Percentiles rank a stretch among this genome's conserved stretches.
These are phyloP conservation scores for Leccinum solheimii DNA, from an alignment of 1,284 basidiomycete genomes.

Conservation along the genomic window DNA sequence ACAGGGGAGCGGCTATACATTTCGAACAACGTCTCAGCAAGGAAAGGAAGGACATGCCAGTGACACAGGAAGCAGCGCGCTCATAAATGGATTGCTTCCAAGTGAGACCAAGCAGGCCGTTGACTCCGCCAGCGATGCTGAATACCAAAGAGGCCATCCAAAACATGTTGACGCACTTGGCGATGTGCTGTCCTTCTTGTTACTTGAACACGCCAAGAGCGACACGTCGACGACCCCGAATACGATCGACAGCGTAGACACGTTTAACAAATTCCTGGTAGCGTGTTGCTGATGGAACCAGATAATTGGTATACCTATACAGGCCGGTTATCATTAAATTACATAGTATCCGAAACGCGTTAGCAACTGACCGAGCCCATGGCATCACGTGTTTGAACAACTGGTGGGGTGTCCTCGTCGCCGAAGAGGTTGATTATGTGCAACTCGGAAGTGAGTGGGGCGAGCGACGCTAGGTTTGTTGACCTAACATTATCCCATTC, in stretches of 20 bases:
- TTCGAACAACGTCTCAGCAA: neutral
- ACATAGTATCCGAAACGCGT: neutral
- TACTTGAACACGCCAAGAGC: conserved; percentile 49
- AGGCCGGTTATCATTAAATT: conserved; percentile 4
- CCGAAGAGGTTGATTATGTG: too few relatives aligned
- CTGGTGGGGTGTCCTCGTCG: too few relatives aligned
- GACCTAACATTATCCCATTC: too few relatives aligned
- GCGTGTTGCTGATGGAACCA: conserved; percentile 59
- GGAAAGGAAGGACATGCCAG: neutral
- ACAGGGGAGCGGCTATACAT: conserved; percentile 49
- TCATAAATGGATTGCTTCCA: conserved; percentile 64
- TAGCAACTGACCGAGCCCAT: conserved; percentile 35
- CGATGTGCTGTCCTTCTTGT: conserved; percentile 23
- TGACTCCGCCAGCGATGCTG: conserved; percentile 60
- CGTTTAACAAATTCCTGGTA: conserved; percentile 50
- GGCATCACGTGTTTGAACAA: too few relatives aligned
- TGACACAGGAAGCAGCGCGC: conserved; percentile 4
- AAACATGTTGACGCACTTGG: conserved; percentile 52
- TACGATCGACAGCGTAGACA: conserved; percentile 60
- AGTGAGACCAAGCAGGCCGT: conserved; percentile 55
- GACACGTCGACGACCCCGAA: conserved; percentile 58
- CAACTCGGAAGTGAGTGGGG: too few relatives aligned
- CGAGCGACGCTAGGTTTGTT: too few relatives aligned
- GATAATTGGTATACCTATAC: conserved; percentile 56
- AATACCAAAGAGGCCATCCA: conserved; percentile 64